A percentile compares a stretch with the other conserved stretches of the same genome.
Conservation (phyloP, 1,284 basidiomycete genomes). For the Polyporus tsugae region DNA sequence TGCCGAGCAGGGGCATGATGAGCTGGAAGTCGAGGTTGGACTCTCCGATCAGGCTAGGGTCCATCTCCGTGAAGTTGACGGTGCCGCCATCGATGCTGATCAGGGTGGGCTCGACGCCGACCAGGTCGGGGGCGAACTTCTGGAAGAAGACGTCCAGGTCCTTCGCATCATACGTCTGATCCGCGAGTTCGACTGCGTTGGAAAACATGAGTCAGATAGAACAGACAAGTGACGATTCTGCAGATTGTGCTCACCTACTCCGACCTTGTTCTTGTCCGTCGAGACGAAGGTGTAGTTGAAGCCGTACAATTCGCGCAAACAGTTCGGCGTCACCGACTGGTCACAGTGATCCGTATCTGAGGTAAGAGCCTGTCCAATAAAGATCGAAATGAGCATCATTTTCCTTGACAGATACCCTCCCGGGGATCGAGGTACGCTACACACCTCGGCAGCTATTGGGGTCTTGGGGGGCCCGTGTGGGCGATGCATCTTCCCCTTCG, state of each 20-base stretch:
- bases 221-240: conserved; percentile 6
- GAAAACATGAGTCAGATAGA: conserved; percentile 43
- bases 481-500: conserved; percentile 7
- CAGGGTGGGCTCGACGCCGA: conserved; percentile 37
- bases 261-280: conserved; percentile 26
- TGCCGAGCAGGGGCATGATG: conserved; percentile 52
- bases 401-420: background rate
- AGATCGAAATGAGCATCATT: background rate
- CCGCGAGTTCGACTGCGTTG: conserved; percentile 55
- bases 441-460: background rate
- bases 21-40: conserved; percentile 62
- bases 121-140: conserved; percentile 44
- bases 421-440: conserved; percentile 1
- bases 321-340: conserved; percentile 23
- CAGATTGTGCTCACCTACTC: conserved; percentile 24
- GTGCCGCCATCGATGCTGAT: conserved; percentile 56
- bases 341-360: conserved; percentile 24
- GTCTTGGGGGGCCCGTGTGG: conserved; percentile 11
- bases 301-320: conserved; percentile 31
- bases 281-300: conserved; percentile 24
- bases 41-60: conserved; percentile 54
- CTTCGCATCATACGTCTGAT: conserved; percentile 50
- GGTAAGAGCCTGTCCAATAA: conserved; percentile 7
- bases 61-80: conserved; percentile 33
- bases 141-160: conserved; percentile 54